A percentile compares a stretch with the other conserved stretches of the same genome.
These are phyloP conservation scores for Cladosporium oxysporum DNA, from an alignment of 2,329 filamentous ascomycete genomes.

Conservation along the genomic window DNA sequence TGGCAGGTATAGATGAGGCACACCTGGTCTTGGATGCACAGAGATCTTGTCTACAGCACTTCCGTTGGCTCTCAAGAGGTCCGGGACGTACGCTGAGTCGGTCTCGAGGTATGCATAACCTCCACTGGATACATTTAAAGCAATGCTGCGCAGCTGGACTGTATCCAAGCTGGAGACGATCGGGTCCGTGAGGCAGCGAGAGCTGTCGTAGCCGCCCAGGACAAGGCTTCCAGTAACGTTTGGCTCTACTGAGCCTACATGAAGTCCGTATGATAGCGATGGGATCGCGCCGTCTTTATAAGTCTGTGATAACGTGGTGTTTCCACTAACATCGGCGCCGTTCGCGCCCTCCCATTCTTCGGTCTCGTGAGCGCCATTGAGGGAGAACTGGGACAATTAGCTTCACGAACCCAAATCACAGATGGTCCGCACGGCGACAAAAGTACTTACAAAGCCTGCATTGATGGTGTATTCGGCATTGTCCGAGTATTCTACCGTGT, in stretches of 20 bases:
- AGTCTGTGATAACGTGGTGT: slow-evolving; percentile 17
- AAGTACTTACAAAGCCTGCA: slow-evolving; percentile 22
- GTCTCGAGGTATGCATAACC: slow-evolving; percentile 40
- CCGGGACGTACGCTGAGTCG: slow-evolving; percentile 21
- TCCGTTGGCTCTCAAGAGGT: slow-evolving; percentile 18
- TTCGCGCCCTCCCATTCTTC: background rate
- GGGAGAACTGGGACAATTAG: slow-evolving; percentile 21
- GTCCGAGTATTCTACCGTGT: background rate
- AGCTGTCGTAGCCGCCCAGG: slow-evolving; percentile 26
- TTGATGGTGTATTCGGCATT: slow-evolving; percentile 16
- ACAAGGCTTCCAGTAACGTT: slow-evolving; percentile 23
- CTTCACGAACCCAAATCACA: no score
- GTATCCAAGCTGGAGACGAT: slow-evolving; percentile 21
- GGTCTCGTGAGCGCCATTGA: slow-evolving; percentile 16
- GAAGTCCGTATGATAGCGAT: slow-evolving; percentile 23
- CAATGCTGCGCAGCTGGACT: slow-evolving; percentile 42
- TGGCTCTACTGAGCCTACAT: slow-evolving; percentile 22
- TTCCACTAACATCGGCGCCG: background rate
- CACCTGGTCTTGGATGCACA: slow-evolving; percentile 27
- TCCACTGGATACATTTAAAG: slow-evolving; percentile 45
- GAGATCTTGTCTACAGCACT: slow-evolving; percentile 3
- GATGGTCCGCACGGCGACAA: background rate
- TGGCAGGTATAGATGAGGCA: slow-evolving; percentile 34
- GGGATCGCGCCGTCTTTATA: slow-evolving; percentile 21
- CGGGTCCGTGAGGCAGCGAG: slow-evolving; percentile 19